phyloP scores from a whole-genome alignment of 2,329 filamentous ascomycete species.

The Ophiostoma piceae region DNA sequence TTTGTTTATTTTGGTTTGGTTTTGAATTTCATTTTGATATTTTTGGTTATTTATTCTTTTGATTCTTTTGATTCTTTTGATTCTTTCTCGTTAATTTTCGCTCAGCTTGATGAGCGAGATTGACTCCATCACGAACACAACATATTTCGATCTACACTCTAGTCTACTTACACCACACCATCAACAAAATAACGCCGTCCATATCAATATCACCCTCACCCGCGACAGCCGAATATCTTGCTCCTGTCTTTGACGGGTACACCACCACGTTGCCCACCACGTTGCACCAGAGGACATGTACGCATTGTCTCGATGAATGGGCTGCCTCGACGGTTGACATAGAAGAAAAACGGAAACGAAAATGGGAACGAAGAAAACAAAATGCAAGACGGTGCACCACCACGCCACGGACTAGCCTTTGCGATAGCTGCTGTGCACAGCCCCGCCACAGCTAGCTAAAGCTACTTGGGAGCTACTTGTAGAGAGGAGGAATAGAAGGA shows the following conservation, averaged over 20 bases:
- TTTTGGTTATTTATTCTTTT: neutral
- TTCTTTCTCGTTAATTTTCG: neutral
- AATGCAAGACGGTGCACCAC: neutral
- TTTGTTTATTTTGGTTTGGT: neutral
- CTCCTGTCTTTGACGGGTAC: neutral
- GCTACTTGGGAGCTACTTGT: neutral
- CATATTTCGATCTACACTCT: neutral
- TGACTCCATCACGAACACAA: neutral
- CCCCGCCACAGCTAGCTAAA: neutral
- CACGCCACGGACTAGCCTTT: neutral
- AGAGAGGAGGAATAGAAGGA: neutral
- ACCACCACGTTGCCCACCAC: neutral
- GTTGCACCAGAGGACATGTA: neutral
- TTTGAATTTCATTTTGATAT: neutral
- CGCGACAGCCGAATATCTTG: neutral
- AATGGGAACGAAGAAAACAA: too few species aligned
- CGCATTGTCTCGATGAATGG: neutral
- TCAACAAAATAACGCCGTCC: neutral
- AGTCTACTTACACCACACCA: neutral
- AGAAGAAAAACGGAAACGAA: neutral
- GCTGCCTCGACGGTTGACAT: neutral
- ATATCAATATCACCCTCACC: neutral
- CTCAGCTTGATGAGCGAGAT: neutral
- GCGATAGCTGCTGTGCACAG: constrained; percentile 6
- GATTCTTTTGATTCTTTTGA: neutral